Evolutionary conservation across 345 rosid genomes (phyloP).

Genomic region (Gossypium longicalyx): DNA sequence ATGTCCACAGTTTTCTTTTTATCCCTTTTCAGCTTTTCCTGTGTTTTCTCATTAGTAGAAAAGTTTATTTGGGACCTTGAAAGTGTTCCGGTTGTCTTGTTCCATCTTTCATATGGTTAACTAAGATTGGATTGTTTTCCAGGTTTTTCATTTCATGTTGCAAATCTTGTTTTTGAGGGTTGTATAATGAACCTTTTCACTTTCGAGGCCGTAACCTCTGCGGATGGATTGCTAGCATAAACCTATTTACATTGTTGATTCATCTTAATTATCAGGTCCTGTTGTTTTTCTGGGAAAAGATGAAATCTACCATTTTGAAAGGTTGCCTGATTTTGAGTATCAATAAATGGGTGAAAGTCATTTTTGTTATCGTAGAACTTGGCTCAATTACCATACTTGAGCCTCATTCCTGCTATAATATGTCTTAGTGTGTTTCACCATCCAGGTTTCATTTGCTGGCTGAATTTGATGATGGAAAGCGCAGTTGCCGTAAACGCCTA

Average conservation of each 20-base stretch:
- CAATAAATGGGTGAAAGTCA: background rate
- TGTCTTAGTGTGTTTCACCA: slow-evolving; percentile 19
- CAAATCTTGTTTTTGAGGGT: background rate
- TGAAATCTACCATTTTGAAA: background rate
- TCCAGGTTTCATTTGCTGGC: slow-evolving; percentile 83
- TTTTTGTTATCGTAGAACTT: background rate
- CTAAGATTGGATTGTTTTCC: too few relatives aligned
- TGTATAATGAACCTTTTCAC: background rate
- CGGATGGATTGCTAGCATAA: background rate
- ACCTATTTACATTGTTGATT: background rate
- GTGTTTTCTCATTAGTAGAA: background rate
- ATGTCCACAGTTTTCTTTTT: background rate
- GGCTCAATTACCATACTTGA: background rate
- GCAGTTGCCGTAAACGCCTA: slow-evolving; percentile 86
- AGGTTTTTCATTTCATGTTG: background rate
- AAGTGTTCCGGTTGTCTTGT: slow-evolving; percentile 1
- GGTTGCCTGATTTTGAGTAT: background rate
- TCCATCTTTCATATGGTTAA: background rate
- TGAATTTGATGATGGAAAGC: slow-evolving; percentile 83
- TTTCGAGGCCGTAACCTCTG: background rate
- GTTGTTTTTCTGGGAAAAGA: background rate
- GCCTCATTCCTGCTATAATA: slow-evolving; percentile 12
- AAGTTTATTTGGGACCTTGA: background rate
- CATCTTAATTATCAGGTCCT: background rate
- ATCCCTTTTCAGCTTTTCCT: background rate